Base-by-base conservation (phyloP, 768 basidiomycete genomes). In the Lactarius sanguifluus region DNA sequence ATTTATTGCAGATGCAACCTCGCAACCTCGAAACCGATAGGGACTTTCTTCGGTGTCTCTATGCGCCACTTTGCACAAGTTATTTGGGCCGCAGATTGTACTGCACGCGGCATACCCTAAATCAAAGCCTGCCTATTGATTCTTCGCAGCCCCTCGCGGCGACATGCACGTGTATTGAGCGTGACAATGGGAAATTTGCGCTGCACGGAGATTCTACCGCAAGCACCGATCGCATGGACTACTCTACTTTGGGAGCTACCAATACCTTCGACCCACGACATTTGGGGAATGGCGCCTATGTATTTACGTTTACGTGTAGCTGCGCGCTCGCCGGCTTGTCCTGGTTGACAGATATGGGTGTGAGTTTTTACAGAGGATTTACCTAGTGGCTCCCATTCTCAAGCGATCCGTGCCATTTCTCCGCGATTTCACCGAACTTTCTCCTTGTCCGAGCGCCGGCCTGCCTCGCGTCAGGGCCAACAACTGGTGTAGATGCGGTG, bases 391-490 rank as follows among this genome's bases (percentile, higher is more conserved):
- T 32, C n/a, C 56, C 36, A 32, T n/a, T 12, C 6, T 13, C 16
- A 16, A 12, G 16, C 47, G 36, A 38, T 28, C 28, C 30, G 13
- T 32, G n/a, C 43, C 16, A 25, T 13, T 40, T 52, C 45, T 34
- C 61, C 61, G 57, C 34, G 28, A 40, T 54, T 62, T 63, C 30
- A 18, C 65, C 65, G 65, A 63, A 25, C 6, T 62, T 65, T 62
- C n/a, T 2, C 55, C 55, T 38, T 8, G n/a, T 61, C 34, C 5
- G 50, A 52, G 50, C 47, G 47, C 55, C 30, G 34, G 30, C 30
- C 16, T 56, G 55, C 28, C 32, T n/a, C 34, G 56, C 56, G 56
- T 25, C 30, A n/a, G 3, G 30, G 28, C 18, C 56, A 57, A 25
- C 5, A 52, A 52, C 23, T 52, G 47, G 25, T 50, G 47, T 57